Evolutionary conservation across 164 flowering plant genomes (phyloP).

Genomic region (Liquidambar formosana): DNA sequence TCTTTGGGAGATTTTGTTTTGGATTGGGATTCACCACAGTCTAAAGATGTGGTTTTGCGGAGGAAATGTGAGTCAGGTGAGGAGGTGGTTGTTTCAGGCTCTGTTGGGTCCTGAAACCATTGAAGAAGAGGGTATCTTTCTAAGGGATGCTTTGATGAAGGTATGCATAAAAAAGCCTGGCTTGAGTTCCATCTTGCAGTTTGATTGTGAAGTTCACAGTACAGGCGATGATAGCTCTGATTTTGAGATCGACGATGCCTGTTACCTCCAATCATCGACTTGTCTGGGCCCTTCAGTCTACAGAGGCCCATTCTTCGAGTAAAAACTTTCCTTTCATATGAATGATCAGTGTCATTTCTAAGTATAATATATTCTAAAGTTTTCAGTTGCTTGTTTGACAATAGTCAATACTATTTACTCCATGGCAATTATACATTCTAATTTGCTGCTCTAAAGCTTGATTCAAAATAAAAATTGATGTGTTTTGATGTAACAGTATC

Average conservation of each 20-base stretch:
- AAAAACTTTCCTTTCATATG: neutral
- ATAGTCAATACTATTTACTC: too few species aligned
- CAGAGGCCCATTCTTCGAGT: conserved; percentile 73
- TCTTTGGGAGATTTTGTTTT: conserved; percentile 54
- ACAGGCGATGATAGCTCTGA: conserved; percentile 28
- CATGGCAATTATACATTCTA: neutral
- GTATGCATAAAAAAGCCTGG: conserved; percentile 74
- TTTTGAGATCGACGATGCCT: conserved; percentile 44
- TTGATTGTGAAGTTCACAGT: conserved; percentile 56
- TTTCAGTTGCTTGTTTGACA: too few species aligned
- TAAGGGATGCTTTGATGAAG: conserved; percentile 64
- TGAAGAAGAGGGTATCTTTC: conserved; percentile 27
- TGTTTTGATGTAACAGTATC: too few species aligned
- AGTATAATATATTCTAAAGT: neutral
- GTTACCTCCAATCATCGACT: conserved; percentile 36
- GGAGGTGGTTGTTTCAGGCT: conserved; percentile 82
- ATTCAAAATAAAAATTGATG: too few species aligned
- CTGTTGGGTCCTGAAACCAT: conserved; percentile 35
- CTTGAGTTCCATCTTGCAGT: conserved; percentile 65
- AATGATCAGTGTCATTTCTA: neutral
- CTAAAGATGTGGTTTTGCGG: conserved; percentile 69
- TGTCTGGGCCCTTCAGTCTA: conserved; percentile 38
- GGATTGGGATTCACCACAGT: conserved; percentile 56
- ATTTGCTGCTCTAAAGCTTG: neutral
- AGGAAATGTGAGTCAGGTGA: conserved; percentile 61